These are phyloP conservation scores for Cyclotella cryptica DNA, from an alignment of 108 stramenopile species.

Conservation along the genomic window DNA sequence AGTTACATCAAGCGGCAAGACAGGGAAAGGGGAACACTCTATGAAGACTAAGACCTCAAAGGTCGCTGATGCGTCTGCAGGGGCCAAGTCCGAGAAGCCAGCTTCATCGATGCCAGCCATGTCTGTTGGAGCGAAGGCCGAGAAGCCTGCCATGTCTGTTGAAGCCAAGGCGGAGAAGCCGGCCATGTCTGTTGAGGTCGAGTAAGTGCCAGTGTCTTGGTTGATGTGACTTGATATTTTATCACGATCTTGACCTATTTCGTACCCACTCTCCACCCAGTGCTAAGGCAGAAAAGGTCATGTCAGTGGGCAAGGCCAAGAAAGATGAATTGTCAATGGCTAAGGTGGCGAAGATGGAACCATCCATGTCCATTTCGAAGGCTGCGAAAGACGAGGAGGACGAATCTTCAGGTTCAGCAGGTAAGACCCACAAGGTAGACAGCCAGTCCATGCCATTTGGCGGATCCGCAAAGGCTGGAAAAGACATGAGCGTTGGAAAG, in stretches of 20 bases:
- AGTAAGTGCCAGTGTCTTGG: background rate
- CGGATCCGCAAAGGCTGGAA: background rate
- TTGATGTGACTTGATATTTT: too few relatives aligned
- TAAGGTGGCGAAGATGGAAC: conserved; percentile 1
- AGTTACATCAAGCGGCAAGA: background rate
- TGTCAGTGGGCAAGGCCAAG: conserved; percentile 13
- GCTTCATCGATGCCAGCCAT: background rate
- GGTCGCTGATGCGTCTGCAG: background rate
- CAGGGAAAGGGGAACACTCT: conserved; percentile 1
- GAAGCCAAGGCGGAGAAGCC: background rate
- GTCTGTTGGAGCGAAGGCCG: conserved; percentile 1
- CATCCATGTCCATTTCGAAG: conserved; percentile 1
- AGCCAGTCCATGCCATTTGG: conserved; percentile 7
- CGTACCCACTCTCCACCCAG: background rate
- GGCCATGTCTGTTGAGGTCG: background rate
- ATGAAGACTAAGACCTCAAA: background rate
- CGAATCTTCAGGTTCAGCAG: background rate
- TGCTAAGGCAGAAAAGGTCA: conserved; percentile 10
- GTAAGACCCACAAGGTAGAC: conserved; percentile 12
- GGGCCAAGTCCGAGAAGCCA: background rate
- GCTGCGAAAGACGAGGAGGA: background rate
- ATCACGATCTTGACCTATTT: background rate
- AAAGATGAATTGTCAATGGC: conserved; percentile 7
- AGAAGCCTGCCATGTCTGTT: too few relatives aligned
- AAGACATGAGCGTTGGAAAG: background rate